Percentiles rank a stretch among this genome's conserved stretches.
Evolutionary conservation across 345 rosid genomes (phyloP).

Genomic region (Populus pruinosa): DNA sequence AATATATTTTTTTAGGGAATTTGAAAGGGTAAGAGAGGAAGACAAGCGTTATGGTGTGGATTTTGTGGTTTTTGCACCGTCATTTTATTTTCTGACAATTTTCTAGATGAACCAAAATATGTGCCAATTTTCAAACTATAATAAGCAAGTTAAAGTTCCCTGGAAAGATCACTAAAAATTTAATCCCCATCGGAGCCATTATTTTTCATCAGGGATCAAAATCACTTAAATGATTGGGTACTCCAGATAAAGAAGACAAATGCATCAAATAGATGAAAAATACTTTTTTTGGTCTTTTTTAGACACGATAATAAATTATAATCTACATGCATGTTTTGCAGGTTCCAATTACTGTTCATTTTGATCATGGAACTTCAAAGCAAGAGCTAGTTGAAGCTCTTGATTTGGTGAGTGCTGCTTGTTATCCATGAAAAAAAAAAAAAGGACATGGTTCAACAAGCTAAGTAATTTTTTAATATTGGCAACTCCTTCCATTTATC

Average conservation of each 20-base stretch:
- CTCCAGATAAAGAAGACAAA: neutral
- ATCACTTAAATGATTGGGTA: neutral
- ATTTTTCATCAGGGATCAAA: neutral
- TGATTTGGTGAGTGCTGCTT: constrained; percentile 53
- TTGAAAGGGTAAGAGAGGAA: neutral
- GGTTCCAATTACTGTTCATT: constrained; percentile 93
- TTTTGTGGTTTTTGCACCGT: too few species aligned
- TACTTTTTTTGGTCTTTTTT: too few species aligned
- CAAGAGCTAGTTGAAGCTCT: constrained; percentile 75
- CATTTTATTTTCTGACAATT: too few species aligned
- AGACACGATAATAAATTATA: neutral
- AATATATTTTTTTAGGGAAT: neutral
- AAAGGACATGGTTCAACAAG: neutral
- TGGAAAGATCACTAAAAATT: neutral
- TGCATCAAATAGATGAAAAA: too few species aligned
- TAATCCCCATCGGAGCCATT: neutral
- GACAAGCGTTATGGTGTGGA: neutral
- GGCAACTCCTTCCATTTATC: neutral
- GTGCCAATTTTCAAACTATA: too few species aligned
- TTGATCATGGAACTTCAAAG: constrained; percentile 88
- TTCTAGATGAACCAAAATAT: too few species aligned
- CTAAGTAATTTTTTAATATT: neutral
- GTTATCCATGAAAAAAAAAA: neutral
- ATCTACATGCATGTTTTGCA: constrained; percentile 29
- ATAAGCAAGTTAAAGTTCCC: neutral